Evolutionary conservation across 805 yeast species (phyloP).

Genomic region (Priceomyces carsonii): DNA sequence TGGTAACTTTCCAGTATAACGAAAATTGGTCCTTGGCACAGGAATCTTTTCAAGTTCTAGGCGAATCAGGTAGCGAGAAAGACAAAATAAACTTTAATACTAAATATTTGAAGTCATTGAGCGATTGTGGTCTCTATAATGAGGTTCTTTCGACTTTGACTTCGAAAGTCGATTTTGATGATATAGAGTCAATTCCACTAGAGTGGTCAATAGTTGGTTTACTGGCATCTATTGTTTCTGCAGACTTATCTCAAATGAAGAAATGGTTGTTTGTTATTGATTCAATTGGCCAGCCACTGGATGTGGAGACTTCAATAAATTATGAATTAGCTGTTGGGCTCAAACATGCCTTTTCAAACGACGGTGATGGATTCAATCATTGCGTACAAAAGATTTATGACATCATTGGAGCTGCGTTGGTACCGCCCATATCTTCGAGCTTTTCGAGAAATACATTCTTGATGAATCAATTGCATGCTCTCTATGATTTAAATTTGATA

Average conservation of each 20-base stretch:
- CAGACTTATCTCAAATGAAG: constrained; percentile 49
- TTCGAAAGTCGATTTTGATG: constrained; percentile 23
- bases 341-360: constrained; percentile 37
- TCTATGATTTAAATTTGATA: constrained; percentile 35
- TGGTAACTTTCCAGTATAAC: constrained; percentile 78
- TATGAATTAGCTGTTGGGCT: constrained; percentile 69
- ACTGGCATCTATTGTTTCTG: constrained; percentile 71
- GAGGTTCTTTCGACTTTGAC: constrained; percentile 57
- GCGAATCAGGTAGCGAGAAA: constrained; percentile 33
- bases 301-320: constrained; percentile 55
- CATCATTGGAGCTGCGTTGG: constrained; percentile 61
- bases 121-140: constrained; percentile 74
- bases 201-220: constrained; percentile 71
- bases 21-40: constrained; percentile 87
- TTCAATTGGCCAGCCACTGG: constrained; percentile 37
- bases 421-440: constrained; percentile 36
- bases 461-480: constrained; percentile 38
- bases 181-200: constrained; percentile 33
- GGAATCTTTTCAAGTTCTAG: constrained; percentile 74
- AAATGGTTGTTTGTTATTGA: constrained; percentile 64
- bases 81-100: constrained; percentile 42
- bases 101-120: constrained; percentile 66
- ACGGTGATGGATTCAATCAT: constrained; percentile 31
- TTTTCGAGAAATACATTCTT: constrained; percentile 36
- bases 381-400: constrained; percentile 53